Evolutionary conservation across 306 rosid species (phyloP), one percentile per base, ranked within the genome.

Genomic region (Canavalia gladiata): DNA sequence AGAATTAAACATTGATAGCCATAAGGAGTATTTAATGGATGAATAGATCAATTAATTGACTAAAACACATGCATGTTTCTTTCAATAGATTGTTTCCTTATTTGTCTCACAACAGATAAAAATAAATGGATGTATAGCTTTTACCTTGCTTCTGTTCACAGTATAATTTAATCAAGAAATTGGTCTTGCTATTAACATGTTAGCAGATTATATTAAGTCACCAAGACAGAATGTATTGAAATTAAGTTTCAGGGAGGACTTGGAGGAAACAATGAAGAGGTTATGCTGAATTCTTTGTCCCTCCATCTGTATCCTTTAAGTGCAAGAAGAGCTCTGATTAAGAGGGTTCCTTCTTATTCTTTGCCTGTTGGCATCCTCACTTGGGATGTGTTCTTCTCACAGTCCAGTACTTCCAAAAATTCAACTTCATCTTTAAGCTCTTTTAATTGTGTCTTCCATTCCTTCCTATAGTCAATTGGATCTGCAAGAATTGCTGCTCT

Each of bases 401-500:
- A 47, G 52, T 90, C 83, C 65, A 86, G 87, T 67, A 67, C 85
- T 42, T 92, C 97, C 85, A 89, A 71, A 86, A 52, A 75, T 42
- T 30, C 66, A 58, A 79, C 86, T 88, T 89, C 88, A 37, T 92
- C 86, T 55, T 73, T 43, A 39, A 94, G 94, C 64, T 83, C 82
- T 52, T 82, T 75, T 35, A 47, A 76, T 76, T 89, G 86, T 13
- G 70, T 74, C 81, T 84, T 75, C 86, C 92, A 81, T 82, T 91
- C 97, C 72, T 82, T 56, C 77, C 92, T 90, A 76, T 91, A 91
- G 57, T 84, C 85, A 80, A 90, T 74, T 29, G 97, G 97, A 30
- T 94, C 97, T 65, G 72, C 87, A 42, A 89, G 51, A 85, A 89
- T 92, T 8, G 98, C 18, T 76, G 89, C 86, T 81, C 74, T 87